phyloP scores from a whole-genome alignment of 352 stramenopile species.

The Phytophthora sp. region DNA sequence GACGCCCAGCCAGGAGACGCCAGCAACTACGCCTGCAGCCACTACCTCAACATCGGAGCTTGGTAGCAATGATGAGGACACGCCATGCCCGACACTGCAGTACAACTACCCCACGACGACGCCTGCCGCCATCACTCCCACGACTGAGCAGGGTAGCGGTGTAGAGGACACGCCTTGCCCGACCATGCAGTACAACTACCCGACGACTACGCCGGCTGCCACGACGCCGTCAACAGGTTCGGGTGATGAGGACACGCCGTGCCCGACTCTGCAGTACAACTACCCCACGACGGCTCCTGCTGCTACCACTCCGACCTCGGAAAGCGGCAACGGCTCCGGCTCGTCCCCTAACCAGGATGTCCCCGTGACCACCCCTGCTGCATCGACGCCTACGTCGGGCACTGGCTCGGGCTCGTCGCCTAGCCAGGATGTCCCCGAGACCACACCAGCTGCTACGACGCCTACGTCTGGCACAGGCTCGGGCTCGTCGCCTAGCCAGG shows the following conservation, averaged over 20 bases:
- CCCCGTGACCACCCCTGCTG: slow-evolving; percentile 13
- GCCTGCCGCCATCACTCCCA: neutral
- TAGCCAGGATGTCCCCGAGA: neutral
- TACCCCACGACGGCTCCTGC: slow-evolving; percentile 8
- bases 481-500: neutral
- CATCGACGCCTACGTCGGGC: slow-evolving; percentile 5
- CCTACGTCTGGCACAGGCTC: slow-evolving; percentile 5
- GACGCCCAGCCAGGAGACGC: slow-evolving; percentile 8
- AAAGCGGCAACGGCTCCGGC: neutral
- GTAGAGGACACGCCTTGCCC: slow-evolving; percentile 26
- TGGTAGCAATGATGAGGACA: slow-evolving; percentile 25
- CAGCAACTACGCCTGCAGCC: neutral
- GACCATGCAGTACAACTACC: too few relatives aligned
- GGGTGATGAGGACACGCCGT: slow-evolving; percentile 26
- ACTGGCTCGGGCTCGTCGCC: neutral
- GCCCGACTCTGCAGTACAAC: slow-evolving; percentile 33
- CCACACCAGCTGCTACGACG: slow-evolving; percentile 6
- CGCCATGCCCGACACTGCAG: too few relatives aligned
- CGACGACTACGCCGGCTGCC: slow-evolving; percentile 9
- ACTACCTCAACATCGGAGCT: neutral
- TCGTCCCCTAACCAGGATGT: slow-evolving; percentile 7
- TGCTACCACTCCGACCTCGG: neutral
- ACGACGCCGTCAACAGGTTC: neutral
- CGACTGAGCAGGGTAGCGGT: neutral
- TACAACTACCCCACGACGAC: too few relatives aligned